These are phyloP conservation scores for Elymus sibiricus DNA, from an alignment of 176 grass and related monocot genomes.

Conservation along the genomic window DNA sequence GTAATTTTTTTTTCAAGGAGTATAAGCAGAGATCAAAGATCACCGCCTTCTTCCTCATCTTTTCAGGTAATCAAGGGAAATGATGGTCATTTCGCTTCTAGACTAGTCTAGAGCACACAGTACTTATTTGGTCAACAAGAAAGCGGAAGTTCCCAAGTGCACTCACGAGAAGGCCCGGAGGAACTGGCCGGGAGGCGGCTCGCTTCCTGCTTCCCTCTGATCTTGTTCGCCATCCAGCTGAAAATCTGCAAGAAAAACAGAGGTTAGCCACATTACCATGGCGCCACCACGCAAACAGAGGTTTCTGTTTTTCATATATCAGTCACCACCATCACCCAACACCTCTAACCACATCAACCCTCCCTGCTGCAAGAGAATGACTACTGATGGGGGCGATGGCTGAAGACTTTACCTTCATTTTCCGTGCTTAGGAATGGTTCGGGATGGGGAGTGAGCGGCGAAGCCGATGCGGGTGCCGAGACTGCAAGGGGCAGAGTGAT, in stretches of 20 bases:
- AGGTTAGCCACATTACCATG: background rate
- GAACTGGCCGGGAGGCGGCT: constrained; percentile 24
- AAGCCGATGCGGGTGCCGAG: background rate
- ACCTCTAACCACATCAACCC: background rate
- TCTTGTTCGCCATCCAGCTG: constrained; percentile 64
- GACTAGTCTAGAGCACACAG: background rate
- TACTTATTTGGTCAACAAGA: background rate
- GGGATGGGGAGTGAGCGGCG: background rate
- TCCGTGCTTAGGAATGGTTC: background rate
- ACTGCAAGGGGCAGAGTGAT: background rate
- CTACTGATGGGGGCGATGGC: background rate
- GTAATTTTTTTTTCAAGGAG: too few relatives aligned
- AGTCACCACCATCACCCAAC: background rate
- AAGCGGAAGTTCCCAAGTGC: background rate
- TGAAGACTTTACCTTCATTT: constrained; percentile 40
- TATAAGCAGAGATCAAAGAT: background rate
- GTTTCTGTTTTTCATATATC: background rate
- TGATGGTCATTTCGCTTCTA: background rate
- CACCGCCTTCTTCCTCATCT: background rate
- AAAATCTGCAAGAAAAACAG: constrained; percentile 49
- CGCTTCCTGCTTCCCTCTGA: constrained; percentile 47
- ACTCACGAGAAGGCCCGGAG: constrained; percentile 32
- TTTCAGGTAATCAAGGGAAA: background rate
- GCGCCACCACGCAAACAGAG: constrained; percentile 5
- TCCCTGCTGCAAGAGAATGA: background rate